phyloP scores from a whole-genome alignment of 2,329 filamentous ascomycete genomes.

The Colletotrichum chlorophyti region DNA sequence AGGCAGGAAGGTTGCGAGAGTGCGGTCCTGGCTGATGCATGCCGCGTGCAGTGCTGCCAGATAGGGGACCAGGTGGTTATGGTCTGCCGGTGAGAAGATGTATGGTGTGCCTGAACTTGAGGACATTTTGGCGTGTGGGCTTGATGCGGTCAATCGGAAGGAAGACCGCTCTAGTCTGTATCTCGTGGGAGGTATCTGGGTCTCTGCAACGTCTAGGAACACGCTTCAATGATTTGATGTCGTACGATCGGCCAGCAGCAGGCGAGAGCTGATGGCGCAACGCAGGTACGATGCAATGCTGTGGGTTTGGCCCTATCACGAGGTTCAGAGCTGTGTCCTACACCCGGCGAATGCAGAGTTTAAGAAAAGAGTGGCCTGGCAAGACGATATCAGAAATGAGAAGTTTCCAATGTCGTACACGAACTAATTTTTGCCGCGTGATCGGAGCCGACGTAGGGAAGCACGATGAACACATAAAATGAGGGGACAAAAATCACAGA shows the following conservation, averaged over 20 bases:
- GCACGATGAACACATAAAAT: too few species aligned
- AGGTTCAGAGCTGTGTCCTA: neutral
- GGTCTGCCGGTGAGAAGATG: slow-evolving; percentile 50
- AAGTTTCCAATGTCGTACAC: too few species aligned
- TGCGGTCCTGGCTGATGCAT: slow-evolving; percentile 64
- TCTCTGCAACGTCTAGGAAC: neutral
- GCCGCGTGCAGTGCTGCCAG: slow-evolving; percentile 64
- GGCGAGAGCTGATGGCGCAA: slow-evolving; percentile 7
- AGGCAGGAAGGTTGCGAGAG: slow-evolving; percentile 65
- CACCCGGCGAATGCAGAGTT: neutral
- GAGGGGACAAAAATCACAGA: neutral
- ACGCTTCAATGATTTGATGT: neutral
- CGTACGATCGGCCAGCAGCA: neutral
- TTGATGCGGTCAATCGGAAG: too few species aligned
- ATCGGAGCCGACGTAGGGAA: too few species aligned
- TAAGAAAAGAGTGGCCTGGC: neutral
- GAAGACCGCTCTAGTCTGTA: too few species aligned
- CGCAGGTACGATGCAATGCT: neutral
- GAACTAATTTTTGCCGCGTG: too few species aligned
- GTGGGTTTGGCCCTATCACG: neutral
- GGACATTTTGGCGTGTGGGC: slow-evolving; percentile 14
- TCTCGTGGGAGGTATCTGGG: too few species aligned
- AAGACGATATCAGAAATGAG: neutral
- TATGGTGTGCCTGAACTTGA: slow-evolving; percentile 31
- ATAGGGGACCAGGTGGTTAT: slow-evolving; percentile 60